Percentiles rank a stretch among this genome's conserved stretches.
phyloP scores from a whole-genome alignment of 2,329 filamentous ascomycete species.

The Emergomyces pasteurianus region DNA sequence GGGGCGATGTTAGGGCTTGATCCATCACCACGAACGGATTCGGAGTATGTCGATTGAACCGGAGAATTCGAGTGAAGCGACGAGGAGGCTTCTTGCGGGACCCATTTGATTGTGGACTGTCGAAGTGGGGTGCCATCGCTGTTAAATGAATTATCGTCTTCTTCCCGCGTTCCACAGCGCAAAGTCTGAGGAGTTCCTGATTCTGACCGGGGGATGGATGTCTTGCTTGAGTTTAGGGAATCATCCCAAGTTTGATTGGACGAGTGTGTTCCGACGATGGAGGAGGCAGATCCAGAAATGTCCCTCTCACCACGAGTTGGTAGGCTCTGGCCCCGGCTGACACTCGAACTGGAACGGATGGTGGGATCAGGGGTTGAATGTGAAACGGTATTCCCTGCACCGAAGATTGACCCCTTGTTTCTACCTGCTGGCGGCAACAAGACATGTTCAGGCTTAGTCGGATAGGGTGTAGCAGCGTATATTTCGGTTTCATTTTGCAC shows the following conservation, averaged over 20 bases:
- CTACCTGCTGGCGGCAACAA: conserved; percentile 30
- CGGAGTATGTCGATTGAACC: conserved; percentile 13
- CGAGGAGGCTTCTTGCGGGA: conserved; percentile 22
- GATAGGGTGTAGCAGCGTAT: conserved; percentile 33
- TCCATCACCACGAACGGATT: conserved; percentile 14
- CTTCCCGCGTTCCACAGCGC: background rate
- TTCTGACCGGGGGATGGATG: conserved; percentile 8
- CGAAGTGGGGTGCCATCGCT: conserved; percentile 17
- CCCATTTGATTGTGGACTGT: conserved; percentile 28
- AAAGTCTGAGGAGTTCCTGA: conserved; percentile 4
- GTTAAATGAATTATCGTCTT: conserved; percentile 16
- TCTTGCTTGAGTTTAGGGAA: conserved; percentile 11
- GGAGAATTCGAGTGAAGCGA: conserved; percentile 13
- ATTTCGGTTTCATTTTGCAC: conserved; percentile 23
- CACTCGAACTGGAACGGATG: conserved; percentile 19
- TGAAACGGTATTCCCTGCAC: conserved; percentile 23
- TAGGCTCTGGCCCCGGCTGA: conserved; percentile 16
- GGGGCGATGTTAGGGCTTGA: conserved; percentile 33
- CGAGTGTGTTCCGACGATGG: conserved; percentile 5
- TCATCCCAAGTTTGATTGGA: conserved; percentile 11
- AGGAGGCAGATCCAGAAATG: conserved; percentile 1
- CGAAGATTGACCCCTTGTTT: conserved; percentile 23
- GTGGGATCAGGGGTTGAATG: conserved; percentile 19
- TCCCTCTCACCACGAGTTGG: conserved; percentile 15
- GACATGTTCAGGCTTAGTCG: conserved; percentile 37